phyloP scores from a whole-genome alignment of 148 eudicot species.

The Cornus suecica region DNA sequence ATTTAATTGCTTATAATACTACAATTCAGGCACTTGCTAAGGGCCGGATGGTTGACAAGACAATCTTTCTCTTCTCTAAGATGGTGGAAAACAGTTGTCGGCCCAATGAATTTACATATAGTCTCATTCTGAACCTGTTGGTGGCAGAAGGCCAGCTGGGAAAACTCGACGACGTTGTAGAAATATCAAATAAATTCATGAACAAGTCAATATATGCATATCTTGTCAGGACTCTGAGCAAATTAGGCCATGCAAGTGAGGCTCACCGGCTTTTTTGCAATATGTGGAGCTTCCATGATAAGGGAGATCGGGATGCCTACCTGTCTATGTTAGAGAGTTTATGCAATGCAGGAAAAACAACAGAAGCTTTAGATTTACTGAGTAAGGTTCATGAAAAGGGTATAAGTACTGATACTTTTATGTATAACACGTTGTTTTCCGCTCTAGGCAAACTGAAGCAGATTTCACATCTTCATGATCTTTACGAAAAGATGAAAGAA shows the following conservation, averaged over 20 bases:
- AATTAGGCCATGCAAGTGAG: slow-evolving; percentile 51
- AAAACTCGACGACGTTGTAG: slow-evolving; percentile 35
- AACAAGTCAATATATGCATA: slow-evolving; percentile 47
- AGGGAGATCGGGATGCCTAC: slow-evolving; percentile 53
- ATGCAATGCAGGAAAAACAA: slow-evolving; percentile 42
- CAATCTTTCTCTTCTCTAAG: slow-evolving; percentile 43
- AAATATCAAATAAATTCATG: slow-evolving; percentile 40
- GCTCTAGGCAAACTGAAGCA: slow-evolving; percentile 46
- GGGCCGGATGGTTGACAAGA: slow-evolving; percentile 37
- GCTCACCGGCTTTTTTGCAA: slow-evolving; percentile 49
- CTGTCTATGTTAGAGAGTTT: slow-evolving; percentile 48
- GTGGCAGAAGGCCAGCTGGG: slow-evolving; percentile 43
- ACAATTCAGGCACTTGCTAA: slow-evolving; percentile 39
- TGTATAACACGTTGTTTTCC: slow-evolving; percentile 42
- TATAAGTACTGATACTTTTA: slow-evolving; percentile 30
- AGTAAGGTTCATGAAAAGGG: slow-evolving; percentile 48
- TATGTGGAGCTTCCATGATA: slow-evolving; percentile 49
- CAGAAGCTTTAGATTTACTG: slow-evolving; percentile 43
- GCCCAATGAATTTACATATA: slow-evolving; percentile 50
- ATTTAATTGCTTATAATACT: slow-evolving; percentile 41
- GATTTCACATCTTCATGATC: slow-evolving; percentile 40
- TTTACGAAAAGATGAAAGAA: slow-evolving; percentile 40
- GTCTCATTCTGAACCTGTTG: slow-evolving; percentile 38
- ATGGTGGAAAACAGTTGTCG: slow-evolving; percentile 42
- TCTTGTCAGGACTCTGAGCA: slow-evolving; percentile 47